Evolutionary conservation across 2,329 filamentous ascomycete genomes (phyloP), one percentile per base, ranked within the genome.

Genomic region (Fusarium sulawesiense): DNA sequence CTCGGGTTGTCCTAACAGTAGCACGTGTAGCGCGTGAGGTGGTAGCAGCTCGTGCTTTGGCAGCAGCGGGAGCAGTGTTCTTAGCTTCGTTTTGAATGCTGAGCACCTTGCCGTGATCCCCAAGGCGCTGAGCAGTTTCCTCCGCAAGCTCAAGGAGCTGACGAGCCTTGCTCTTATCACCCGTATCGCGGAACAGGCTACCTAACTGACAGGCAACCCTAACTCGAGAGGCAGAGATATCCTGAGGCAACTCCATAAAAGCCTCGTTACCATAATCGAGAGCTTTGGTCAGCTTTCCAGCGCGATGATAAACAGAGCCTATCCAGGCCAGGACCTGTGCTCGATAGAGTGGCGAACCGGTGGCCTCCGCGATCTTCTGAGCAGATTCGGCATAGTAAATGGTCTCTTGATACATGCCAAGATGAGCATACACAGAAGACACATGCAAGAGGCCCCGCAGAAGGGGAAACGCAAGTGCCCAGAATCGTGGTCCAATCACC

Each of bases 331-430:
- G 83, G 10, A 85, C 85, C 66, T 88, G 84, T 1, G 87, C 85
- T 44, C 83, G 79, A 72, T 87, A 87, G 14, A 90, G 84, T 37
- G 87, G 84, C 0, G 92, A 90, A 49, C 87, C 83, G 11, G 92
- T 87, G n/a, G 87, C 88, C 62, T 86, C 85, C 23, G 93, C 93
- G 64, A 97, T 87, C 74, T 92, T 93, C 56, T 91, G 84, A 0
- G 94, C 94, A 73, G 96, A 92, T 72, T 98, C 92, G 3, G 92
- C 91, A 72, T 97, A 97, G 77, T 94, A 96, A 1, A 95, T 82
- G 3, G 95, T 95, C 78, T 98, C 95, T 64, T 93, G 90, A 69
- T 94, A 93, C 80, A 97, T 87, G 29, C 96, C 96, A 68, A 96
- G 88, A 70, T 97, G 91, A 2, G 92, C 89, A 73, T 94, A 97